Percentiles rank a stretch among this genome's conserved stretches.
These are phyloP conservation scores for Alternaria gaisen DNA, from an alignment of 2,329 filamentous ascomycete species.

Conservation along the genomic window DNA sequence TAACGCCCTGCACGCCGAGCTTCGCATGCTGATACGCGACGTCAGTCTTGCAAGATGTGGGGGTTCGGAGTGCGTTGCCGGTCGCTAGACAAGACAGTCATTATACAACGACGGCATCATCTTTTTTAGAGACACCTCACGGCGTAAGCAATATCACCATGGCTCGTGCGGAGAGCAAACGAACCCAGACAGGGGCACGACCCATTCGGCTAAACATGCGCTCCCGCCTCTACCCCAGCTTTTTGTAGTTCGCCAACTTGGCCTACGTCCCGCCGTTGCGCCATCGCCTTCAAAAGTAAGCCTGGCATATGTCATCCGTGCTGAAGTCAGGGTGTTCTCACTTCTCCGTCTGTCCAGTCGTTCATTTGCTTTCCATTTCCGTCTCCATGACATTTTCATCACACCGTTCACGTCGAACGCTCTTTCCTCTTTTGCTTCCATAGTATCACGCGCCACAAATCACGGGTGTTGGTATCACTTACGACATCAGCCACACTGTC, in stretches of 20 bases:
- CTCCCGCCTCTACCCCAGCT: slow-evolving; percentile 15
- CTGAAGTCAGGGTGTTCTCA: not conserved
- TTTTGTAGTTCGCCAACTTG: slow-evolving; percentile 10
- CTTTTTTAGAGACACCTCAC: not conserved
- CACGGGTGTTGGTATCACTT: not conserved
- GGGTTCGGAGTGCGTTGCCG: slow-evolving; percentile 22
- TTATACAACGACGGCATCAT: not conserved
- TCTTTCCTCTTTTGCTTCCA: not conserved
- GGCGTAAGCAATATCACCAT: not conserved
- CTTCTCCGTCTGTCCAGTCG: not conserved
- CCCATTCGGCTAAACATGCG: slow-evolving; percentile 14
- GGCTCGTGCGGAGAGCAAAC: not conserved
- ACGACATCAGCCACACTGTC: slow-evolving; percentile 12
- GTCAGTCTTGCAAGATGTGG: slow-evolving; percentile 4
- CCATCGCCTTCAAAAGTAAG: slow-evolving; percentile 10
- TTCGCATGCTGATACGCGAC: not conserved
- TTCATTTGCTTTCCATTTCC: not conserved
- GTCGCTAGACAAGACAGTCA: slow-evolving; percentile 1
- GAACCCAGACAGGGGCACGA: not conserved
- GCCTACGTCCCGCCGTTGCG: slow-evolving; percentile 10
- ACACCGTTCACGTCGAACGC: not conserved
- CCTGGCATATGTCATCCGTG: slow-evolving; percentile 2
- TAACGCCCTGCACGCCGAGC: slow-evolving; percentile 5
- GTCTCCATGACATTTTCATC: not conserved
- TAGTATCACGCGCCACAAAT: slow-evolving; percentile 9